Evolutionary conservation across 108 stramenopile genomes (phyloP).

Genomic region (Mediolabrus comicus): DNA sequence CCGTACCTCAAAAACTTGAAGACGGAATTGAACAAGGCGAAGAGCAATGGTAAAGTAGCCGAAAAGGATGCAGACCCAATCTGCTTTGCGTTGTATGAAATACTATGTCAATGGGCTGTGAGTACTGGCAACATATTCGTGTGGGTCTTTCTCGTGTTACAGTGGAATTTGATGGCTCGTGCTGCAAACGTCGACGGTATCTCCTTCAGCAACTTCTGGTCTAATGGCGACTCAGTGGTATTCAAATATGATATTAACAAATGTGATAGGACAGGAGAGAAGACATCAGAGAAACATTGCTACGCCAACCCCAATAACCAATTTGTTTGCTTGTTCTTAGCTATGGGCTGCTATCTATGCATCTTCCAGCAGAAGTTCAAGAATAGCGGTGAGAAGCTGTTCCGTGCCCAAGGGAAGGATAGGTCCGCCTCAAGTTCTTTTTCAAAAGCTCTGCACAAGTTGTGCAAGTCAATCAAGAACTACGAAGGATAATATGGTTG

Average conservation of each 20-base stretch:
- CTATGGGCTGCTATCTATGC: constrained; percentile 6
- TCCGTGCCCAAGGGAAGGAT: constrained; percentile 1
- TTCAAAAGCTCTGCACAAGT: constrained; percentile 4
- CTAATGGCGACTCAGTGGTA: constrained; percentile 18
- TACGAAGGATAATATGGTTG: constrained; percentile 23
- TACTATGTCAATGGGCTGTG: constrained; percentile 15
- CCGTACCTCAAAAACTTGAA: constrained; percentile 15
- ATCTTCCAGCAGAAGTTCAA: constrained; percentile 4
- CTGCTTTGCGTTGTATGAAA: constrained; percentile 14
- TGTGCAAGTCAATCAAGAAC: background rate
- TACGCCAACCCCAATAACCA: constrained; percentile 26
- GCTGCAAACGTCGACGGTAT: constrained; percentile 19
- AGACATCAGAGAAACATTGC: constrained; percentile 25
- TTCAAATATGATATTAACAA: constrained; percentile 31
- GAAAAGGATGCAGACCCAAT: constrained; percentile 38
- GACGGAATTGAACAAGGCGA: constrained; percentile 14
- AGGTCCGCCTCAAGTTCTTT: constrained; percentile 22
- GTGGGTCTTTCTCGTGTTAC: constrained; percentile 23
- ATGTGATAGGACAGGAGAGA: constrained; percentile 35
- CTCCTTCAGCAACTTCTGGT: constrained; percentile 25
- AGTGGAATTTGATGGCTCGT: constrained; percentile 45
- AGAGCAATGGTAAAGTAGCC: constrained; percentile 20
- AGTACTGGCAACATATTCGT: constrained; percentile 9
- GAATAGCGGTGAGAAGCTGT: background rate
- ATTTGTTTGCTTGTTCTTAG: constrained; percentile 1